phyloP scores from a whole-genome alignment of 352 stramenopile species.

The Pythium diclinum region DNA sequence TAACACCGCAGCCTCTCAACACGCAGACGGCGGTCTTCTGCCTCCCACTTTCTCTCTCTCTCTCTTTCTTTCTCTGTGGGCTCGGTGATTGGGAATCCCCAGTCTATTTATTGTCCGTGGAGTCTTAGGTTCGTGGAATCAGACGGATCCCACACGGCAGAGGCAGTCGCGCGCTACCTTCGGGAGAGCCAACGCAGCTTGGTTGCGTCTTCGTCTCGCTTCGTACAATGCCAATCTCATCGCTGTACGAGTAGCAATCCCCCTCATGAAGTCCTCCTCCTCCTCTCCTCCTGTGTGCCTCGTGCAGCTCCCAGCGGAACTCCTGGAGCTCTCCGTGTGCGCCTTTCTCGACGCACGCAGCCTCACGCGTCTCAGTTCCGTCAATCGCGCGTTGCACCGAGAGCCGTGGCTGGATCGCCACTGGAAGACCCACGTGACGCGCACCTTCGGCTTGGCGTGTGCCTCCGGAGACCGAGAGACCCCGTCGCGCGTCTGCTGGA shows the following conservation, averaged over 20 bases:
- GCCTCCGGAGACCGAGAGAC: neutral
- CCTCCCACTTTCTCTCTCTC: neutral
- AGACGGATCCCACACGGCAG: neutral
- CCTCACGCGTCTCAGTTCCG: conserved; percentile 34
- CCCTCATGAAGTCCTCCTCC: conserved; percentile 4
- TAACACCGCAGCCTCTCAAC: neutral
- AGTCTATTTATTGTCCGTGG: conserved; percentile 1
- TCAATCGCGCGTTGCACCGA: conserved; percentile 34
- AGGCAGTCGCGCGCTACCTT: neutral
- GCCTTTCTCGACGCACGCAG: conserved; percentile 42
- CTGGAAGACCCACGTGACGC: conserved; percentile 43
- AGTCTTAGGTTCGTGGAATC: neutral
- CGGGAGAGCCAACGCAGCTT: neutral
- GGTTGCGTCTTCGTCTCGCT: no score
- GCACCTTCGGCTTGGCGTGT: neutral
- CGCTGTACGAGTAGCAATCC: neutral
- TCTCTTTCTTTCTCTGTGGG: neutral
- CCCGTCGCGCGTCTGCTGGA: conserved; percentile 30
- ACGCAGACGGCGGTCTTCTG: neutral
- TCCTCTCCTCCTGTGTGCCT: neutral
- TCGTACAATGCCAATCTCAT: neutral
- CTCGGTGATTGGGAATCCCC: neutral
- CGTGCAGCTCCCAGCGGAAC: conserved; percentile 13
- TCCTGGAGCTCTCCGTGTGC: conserved; percentile 45
- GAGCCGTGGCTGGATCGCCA: conserved; percentile 33